Evolutionary conservation across 768 basidiomycete species (phyloP).

Genomic region (Nidularia sp.): DNA sequence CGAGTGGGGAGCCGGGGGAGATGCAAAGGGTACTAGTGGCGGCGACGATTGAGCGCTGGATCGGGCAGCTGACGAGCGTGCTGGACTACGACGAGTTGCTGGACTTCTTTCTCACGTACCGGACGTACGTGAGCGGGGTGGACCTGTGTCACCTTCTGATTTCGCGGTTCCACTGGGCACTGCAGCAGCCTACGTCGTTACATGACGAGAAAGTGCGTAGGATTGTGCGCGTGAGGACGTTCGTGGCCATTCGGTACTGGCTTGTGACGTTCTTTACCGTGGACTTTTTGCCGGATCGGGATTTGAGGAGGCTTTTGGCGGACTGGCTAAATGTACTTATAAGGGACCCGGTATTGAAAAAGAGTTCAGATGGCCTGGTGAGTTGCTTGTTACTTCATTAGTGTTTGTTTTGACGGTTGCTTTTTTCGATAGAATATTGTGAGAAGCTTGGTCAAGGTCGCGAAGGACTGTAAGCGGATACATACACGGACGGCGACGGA

Average conservation of each 20-base stretch:
- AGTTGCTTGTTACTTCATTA: constrained; percentile 18
- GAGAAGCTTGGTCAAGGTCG: constrained; percentile 77
- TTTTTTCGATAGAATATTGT: constrained; percentile 59
- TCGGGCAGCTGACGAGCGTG: constrained; percentile 85
- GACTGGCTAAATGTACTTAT: constrained; percentile 80
- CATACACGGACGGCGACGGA: constrained; percentile 42
- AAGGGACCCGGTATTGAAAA: constrained; percentile 65
- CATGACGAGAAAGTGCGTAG: constrained; percentile 70
- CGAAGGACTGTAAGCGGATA: constrained; percentile 73
- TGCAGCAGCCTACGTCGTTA: constrained; percentile 41
- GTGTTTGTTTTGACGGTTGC: too few relatives aligned
- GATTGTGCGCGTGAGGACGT: constrained; percentile 84
- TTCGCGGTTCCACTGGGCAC: constrained; percentile 86
- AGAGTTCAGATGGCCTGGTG: constrained; percentile 69
- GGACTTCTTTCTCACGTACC: constrained; percentile 90
- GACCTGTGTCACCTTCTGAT: constrained; percentile 82
- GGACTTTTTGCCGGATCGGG: constrained; percentile 81
- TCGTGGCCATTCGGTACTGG: constrained; percentile 90
- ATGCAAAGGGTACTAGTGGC: constrained; percentile 61
- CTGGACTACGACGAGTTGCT: constrained; percentile 84
- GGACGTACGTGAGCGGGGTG: constrained; percentile 74
- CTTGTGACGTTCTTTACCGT: constrained; percentile 84
- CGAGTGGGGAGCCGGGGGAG: neutral
- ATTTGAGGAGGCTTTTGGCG: constrained; percentile 67
- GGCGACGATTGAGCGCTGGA: constrained; percentile 91